Percentiles rank a stretch among this genome's conserved stretches.
Conservation (phyloP, 129 eudicot genomes). For the Flaveria robusta region DNA sequence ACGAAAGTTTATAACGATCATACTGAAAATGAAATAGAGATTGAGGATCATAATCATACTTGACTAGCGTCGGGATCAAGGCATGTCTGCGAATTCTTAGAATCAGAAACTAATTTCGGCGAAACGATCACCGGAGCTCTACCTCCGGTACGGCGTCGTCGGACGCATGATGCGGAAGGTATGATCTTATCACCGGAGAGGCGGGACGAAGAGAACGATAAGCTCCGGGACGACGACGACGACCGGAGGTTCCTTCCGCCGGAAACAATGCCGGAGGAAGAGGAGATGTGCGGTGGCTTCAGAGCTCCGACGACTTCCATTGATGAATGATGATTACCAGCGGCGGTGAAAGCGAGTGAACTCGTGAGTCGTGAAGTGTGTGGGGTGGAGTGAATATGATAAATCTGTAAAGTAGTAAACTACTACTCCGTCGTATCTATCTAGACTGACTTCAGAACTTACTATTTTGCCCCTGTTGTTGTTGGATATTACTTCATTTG, state of each 20-base stretch:
- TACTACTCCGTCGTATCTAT: conserved; percentile 35
- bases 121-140: conserved; percentile 47
- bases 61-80: conserved; percentile 98
- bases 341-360: conserved; percentile 30
- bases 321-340: neutral
- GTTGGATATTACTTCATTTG: neutral
- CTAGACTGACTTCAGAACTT: neutral
- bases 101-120: conserved; percentile 89
- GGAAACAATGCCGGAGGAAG: conserved; percentile 28
- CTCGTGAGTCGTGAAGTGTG: conserved; percentile 30
- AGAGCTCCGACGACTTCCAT: conserved; percentile 61
- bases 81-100: conserved; percentile 90
- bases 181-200: conserved; percentile 44
- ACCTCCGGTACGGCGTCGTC: conserved; percentile 36
- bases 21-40: neutral
- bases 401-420: conserved; percentile 28
- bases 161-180: conserved; percentile 23
- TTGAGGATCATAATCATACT: conserved; percentile 40
- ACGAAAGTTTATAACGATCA: conserved; percentile 5
- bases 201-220: conserved; percentile 58
- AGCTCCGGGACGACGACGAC: conserved; percentile 33
- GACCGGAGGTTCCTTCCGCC: conserved; percentile 16
- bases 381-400: conserved; percentile 25
- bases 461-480: conserved; percentile 26
- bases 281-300: conserved; percentile 34